Evolutionary conservation across 2,329 filamentous ascomycete species (phyloP).

Genomic region (Fusarium mangiferae): DNA sequence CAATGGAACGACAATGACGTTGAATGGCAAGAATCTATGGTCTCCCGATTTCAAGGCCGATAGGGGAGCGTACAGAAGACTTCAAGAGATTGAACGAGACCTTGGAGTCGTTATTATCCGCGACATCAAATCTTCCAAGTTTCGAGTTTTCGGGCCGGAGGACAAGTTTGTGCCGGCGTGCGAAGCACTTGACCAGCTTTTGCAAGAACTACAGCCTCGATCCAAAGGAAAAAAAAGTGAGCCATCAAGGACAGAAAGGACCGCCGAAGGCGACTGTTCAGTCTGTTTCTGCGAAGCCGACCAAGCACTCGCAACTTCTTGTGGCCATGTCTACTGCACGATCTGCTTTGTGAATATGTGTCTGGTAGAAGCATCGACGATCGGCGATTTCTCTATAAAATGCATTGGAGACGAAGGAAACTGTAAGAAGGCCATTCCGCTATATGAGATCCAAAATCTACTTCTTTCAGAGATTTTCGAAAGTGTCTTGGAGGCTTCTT

Average conservation of each 20-base stretch:
- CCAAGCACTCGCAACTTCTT: conserved; percentile 49
- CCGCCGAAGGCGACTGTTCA: conserved; percentile 39
- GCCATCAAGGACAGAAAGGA: accelerated
- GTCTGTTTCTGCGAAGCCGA: conserved; percentile 53
- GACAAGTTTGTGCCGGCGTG: neutral
- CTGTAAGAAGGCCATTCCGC: conserved; percentile 40
- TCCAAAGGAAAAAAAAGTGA: accelerated
- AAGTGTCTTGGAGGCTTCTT: conserved; percentile 50
- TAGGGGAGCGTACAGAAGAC: neutral
- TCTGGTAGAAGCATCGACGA: neutral
- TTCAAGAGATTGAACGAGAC: conserved; percentile 3
- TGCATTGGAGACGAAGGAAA: neutral
- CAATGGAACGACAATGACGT: conserved; percentile 1
- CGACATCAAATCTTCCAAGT: neutral
- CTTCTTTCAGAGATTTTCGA: conserved; percentile 47
- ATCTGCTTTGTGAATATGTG: conserved; percentile 51
- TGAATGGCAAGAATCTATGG: conserved; percentile 11
- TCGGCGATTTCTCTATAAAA: neutral
- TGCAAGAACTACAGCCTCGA: conserved; percentile 39
- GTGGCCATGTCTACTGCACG: conserved; percentile 55
- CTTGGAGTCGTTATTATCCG: conserved; percentile 15
- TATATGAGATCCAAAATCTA: conserved; percentile 35
- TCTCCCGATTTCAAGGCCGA: neutral
- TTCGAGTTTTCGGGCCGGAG: conserved; percentile 12
- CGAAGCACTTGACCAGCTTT: conserved; percentile 15